These are phyloP conservation scores for Vigna unguiculata DNA, from an alignment of 306 rosid genomes.

Conservation along the genomic window DNA sequence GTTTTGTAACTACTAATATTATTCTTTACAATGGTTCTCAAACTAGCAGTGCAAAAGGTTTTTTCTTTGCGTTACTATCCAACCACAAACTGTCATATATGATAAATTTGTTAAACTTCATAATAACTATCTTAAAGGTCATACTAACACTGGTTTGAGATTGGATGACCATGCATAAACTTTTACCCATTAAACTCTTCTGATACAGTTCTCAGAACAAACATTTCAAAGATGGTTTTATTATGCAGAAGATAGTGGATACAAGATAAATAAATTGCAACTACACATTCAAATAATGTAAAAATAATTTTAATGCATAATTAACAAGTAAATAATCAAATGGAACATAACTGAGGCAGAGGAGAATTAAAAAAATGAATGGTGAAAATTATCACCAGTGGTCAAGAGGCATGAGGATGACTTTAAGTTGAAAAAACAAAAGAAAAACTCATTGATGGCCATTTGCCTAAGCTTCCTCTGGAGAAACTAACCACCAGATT, in stretches of 20 bases:
- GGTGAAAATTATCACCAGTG: too few relatives aligned
- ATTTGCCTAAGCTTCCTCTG: too few relatives aligned
- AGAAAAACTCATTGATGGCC: too few relatives aligned
- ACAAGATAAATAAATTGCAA: background rate
- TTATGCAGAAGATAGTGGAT: too few relatives aligned
- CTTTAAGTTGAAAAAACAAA: too few relatives aligned
- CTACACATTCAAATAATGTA: background rate
- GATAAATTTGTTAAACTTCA: background rate
- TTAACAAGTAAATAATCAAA: background rate
- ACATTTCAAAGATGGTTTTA: constrained; percentile 2
- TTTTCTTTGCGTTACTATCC: background rate
- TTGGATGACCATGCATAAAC: background rate
- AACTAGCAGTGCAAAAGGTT: background rate
- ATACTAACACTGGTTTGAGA: background rate
- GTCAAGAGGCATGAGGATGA: too few relatives aligned
- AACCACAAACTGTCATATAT: background rate
- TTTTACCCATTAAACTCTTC: background rate
- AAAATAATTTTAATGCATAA: background rate
- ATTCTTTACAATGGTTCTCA: too few relatives aligned
- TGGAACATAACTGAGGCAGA: background rate
- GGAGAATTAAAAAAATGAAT: too few relatives aligned
- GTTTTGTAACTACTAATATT: background rate
- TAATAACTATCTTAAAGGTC: background rate
- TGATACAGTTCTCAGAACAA: background rate
- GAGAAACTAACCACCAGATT: too few relatives aligned